Evolutionary conservation across 2,329 filamentous ascomycete genomes (phyloP).

Genomic region (Clarireedia hainanense): DNA sequence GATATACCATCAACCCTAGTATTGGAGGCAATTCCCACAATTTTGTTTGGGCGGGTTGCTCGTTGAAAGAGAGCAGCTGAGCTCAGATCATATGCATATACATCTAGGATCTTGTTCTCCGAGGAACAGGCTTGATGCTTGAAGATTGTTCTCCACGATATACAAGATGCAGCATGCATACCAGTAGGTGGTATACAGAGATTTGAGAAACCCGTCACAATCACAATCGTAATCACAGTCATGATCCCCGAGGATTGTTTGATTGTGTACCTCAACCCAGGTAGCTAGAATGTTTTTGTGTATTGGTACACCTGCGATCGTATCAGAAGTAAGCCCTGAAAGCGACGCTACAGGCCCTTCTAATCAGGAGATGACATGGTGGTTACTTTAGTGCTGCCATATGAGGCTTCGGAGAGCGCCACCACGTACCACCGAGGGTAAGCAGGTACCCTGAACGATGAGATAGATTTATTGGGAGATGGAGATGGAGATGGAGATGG

Average conservation of each 20-base stretch:
- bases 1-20: neutral
- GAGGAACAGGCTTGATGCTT: neutral
- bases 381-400: neutral
- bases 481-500: neutral
- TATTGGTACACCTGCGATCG: conserved; percentile 3
- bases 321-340: neutral
- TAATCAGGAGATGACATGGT: neutral
- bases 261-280: neutral
- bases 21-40: neutral
- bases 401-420: neutral
- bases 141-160: neutral
- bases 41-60: neutral
- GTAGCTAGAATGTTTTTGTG: neutral
- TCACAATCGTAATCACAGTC: neutral
- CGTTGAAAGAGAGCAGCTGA: conserved; percentile 1
- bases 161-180: neutral
- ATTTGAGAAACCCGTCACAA: neutral
- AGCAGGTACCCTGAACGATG: conserved; percentile 8
- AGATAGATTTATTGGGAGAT: neutral
- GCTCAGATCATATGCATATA: neutral
- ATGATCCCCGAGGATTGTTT: neutral
- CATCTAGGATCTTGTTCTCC: conserved; percentile 3
- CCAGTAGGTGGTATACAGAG: neutral
- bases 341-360: neutral
- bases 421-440: neutral